Evolutionary conservation across 352 stramenopile species (phyloP), one percentile per base, ranked within the genome.

Genomic region (Aphanomyces stellatus): DNA sequence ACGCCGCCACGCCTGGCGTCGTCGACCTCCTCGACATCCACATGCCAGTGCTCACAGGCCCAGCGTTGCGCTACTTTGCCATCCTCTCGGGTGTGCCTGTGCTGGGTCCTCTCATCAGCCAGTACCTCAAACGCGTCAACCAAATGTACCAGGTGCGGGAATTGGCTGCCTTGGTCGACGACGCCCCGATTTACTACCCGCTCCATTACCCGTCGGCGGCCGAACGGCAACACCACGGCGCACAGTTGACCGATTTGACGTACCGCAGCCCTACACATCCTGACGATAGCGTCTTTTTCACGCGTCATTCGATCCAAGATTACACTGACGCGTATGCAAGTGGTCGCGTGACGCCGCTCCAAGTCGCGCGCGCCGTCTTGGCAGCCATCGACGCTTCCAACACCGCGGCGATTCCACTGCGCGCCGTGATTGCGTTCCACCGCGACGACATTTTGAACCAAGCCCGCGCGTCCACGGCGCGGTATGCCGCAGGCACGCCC

Each of bases 111-210:
- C 74, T 88, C 51, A 17, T 90, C n/a, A 70, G 68, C 70, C 77
- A 78, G 55, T 6, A 46, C 17, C 24, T 71, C 33, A 62, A 62
- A 13, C 17, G 17, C 22, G 80, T 86, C 30, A 90, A 90, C 69
- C 77, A 87, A 13, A 79, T 88, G 69, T 25, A 86, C 43, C 71
- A 78, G 48, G 75, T 88, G 40, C 80, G 81, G 5, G 62, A 70
- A 30, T 72, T 57, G 6, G 83, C 83, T 6, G 78, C 83, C 1
- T 77, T 70, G 24, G 74, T 89, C 24, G 68, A 76, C 5, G 75
- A 94, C 53, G 59, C 82, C 49, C 89, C 89, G 7, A 59, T 96
- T 43, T 95, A 93, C 67, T 93, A 92, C 67, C 11, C 53, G 11
- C 11, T 62, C 13, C 53, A 62, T 17, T 15, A n/a, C 15, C 77